These are phyloP conservation scores for Nicotiana knightiana DNA, from an alignment of 257 asterid species.

Conservation along the genomic window DNA sequence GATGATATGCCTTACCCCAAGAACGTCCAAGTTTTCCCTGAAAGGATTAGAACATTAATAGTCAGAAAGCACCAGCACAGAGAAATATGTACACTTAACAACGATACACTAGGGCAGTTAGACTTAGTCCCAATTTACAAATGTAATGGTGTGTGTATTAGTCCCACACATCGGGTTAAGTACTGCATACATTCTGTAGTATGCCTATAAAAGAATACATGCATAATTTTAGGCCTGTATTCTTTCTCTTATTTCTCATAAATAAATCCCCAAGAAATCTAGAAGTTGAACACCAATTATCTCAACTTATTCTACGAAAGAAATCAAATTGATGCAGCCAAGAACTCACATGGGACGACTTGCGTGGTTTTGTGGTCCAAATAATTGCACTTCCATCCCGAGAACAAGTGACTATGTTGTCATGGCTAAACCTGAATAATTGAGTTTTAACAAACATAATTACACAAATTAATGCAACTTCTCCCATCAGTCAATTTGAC, in stretches of 20 bases:
- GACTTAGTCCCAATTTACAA: background rate
- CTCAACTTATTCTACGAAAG: background rate
- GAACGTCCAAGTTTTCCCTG: slow-evolving; percentile 71
- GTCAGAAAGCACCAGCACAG: background rate
- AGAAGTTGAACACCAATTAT: background rate
- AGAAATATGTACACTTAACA: background rate
- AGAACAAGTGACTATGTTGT: slow-evolving; percentile 91
- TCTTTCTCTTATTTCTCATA: slow-evolving; percentile 3
- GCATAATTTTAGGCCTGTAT: background rate
- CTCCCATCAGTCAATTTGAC: background rate
- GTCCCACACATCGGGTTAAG: background rate
- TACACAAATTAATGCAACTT: background rate
- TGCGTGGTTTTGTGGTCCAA: slow-evolving; percentile 81
- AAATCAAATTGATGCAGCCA: slow-evolving; percentile 12
- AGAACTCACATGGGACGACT: slow-evolving; percentile 74
- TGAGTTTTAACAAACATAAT: slow-evolving; percentile 19
- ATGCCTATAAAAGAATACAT: background rate
- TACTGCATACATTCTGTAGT: background rate
- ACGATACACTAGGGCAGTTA: background rate
- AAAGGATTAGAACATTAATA: slow-evolving; percentile 9
- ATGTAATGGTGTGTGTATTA: background rate
- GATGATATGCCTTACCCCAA: slow-evolving; percentile 87
- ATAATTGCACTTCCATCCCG: slow-evolving; percentile 99
- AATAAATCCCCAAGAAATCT: background rate
- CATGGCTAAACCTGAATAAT: slow-evolving; percentile 66